These are phyloP conservation scores for Trichoderma sp. DNA, from an alignment of 2,329 filamentous ascomycete species.

Conservation along the genomic window DNA sequence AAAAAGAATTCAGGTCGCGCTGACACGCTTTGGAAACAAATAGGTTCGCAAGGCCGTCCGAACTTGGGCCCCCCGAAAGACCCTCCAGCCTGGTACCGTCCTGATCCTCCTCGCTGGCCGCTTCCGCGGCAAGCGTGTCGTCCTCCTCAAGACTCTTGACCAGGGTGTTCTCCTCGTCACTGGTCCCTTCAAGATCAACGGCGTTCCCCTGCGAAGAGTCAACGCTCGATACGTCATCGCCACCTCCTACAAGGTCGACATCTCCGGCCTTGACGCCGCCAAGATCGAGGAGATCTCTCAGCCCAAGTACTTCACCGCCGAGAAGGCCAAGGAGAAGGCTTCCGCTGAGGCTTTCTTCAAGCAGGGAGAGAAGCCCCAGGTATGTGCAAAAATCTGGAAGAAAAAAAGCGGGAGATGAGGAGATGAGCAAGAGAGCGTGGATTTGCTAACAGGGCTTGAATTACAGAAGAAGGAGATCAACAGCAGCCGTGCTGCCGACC, in stretches of 20 bases:
- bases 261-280: constrained; percentile 81
- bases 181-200: constrained; percentile 99
- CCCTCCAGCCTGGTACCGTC: constrained; percentile 90
- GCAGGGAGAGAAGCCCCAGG: constrained; percentile 97
- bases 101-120: constrained; percentile 99
- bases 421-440: not conserved
- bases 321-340: constrained; percentile 93
- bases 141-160: constrained; percentile 96
- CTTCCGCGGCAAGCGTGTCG: constrained; percentile 99
- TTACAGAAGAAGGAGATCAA: constrained; percentile 93
- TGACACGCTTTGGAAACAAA: constrained; percentile 34
- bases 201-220: constrained; percentile 92
- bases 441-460: constrained; percentile 27
- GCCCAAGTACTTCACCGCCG: constrained; percentile 91
- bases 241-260: constrained; percentile 80
- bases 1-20: constrained; percentile 20
- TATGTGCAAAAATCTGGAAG: constrained; percentile 46
- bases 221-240: constrained; percentile 93
- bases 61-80: constrained; percentile 80
- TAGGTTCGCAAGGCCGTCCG: constrained; percentile 94
- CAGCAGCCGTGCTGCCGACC: constrained; percentile 89
- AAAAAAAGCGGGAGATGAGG: not conserved
- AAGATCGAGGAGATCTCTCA: constrained; percentile 79
- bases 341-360: constrained; percentile 99
- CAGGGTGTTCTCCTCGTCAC: constrained; percentile 99